These are phyloP conservation scores for Sugiyamaella boreocaroliniensis DNA, from an alignment of 805 yeast species.

Conservation along the genomic window DNA sequence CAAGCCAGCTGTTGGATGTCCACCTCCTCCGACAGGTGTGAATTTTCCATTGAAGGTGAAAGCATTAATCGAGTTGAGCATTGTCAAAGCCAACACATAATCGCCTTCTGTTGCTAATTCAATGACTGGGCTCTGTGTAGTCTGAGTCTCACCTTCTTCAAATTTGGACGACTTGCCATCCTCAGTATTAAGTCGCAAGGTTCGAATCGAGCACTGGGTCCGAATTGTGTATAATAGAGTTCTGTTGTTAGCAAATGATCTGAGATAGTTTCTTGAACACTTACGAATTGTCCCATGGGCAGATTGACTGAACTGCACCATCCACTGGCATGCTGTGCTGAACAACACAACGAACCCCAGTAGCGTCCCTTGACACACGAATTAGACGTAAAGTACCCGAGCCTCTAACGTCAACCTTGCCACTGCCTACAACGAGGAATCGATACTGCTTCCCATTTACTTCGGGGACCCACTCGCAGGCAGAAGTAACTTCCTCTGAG, in stretches of 20 bases:
- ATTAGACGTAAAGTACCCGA: slow-evolving; percentile 10
- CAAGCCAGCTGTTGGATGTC: neutral
- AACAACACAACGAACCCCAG: neutral
- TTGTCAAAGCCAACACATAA: neutral
- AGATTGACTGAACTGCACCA: neutral
- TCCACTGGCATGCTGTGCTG: neutral
- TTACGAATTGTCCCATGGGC: neutral
- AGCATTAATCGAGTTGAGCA: neutral
- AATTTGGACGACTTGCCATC: neutral
- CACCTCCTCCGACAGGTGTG: neutral
- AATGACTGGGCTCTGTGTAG: neutral
- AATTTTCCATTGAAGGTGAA: neutral
- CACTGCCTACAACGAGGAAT: slow-evolving; percentile 14
- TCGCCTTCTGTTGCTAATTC: neutral
- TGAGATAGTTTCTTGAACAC: neutral
- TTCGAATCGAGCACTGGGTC: neutral
- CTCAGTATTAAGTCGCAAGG: neutral
- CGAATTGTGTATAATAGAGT: neutral
- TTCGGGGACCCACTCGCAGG: slow-evolving; percentile 13
- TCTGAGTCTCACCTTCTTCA: neutral
- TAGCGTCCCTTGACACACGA: slow-evolving; percentile 7
- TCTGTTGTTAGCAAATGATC: neutral
- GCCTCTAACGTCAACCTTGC: neutral
- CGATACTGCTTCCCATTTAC: slow-evolving; percentile 6
- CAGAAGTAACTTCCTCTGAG: slow-evolving; percentile 8